Conservation (phyloP, 129 eudicot species). For the Dittrichia graveolens region DNA sequence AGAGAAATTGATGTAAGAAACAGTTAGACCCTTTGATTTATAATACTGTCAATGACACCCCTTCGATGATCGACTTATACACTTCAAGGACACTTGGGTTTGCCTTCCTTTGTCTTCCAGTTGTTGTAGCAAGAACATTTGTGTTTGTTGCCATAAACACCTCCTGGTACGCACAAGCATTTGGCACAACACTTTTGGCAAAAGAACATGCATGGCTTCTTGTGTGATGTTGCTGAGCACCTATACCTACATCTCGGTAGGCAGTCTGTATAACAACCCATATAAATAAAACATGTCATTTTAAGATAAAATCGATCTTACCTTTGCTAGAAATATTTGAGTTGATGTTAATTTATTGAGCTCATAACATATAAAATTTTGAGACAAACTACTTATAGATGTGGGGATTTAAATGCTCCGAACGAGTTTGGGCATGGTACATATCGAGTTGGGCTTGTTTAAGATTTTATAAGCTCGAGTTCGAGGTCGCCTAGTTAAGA, state of each 20-base stretch:
- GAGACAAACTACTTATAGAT: no score
- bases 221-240: constrained; percentile 74
- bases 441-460: no score
- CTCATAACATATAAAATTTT: no score
- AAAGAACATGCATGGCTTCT: constrained; percentile 74
- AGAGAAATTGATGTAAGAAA: neutral
- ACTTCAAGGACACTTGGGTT: constrained; percentile 67
- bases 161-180: constrained; percentile 63
- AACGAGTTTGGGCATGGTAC: no score
- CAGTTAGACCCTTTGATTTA: constrained; percentile 23
- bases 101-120: constrained; percentile 73
- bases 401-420: no score
- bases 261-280: constrained; percentile 39
- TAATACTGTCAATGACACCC: constrained; percentile 10
- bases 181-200: constrained; percentile 64
- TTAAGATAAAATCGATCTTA: neutral
- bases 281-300: neutral
- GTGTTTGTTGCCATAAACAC: constrained; percentile 58
- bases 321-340: no score
- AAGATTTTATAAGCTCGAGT: no score
- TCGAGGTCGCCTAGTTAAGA: no score
- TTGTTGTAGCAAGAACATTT: constrained; percentile 65
- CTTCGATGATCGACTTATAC: neutral
- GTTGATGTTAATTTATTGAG: no score
- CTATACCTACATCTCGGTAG: constrained; percentile 47